These are phyloP conservation scores for Pleurotus citrinopileatus DNA, from an alignment of 768 basidiomycete species.

Conservation along the genomic window DNA sequence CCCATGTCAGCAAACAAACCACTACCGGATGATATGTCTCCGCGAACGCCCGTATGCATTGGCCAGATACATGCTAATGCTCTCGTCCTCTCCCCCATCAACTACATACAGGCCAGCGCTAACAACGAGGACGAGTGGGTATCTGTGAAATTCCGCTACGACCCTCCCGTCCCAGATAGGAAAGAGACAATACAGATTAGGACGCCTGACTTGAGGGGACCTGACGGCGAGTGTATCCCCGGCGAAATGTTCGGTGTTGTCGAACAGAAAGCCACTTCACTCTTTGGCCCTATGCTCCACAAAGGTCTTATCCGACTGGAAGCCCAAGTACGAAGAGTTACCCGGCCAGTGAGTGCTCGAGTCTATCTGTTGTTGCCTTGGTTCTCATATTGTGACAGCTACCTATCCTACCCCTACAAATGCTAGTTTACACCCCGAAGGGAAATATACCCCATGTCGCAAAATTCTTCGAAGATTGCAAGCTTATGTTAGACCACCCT, in stretches of 20 bases:
- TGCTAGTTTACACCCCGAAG: conserved; percentile 92
- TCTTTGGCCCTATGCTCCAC: conserved; percentile 80
- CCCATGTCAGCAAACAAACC: conserved; percentile 23
- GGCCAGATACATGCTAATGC: conserved; percentile 82
- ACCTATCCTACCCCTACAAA: conserved; percentile 77
- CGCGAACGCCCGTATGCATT: conserved; percentile 85
- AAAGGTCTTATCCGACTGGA: conserved; percentile 82
- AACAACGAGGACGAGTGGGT: conserved; percentile 59
- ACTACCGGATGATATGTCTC: conserved; percentile 60
- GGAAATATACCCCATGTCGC: conserved; percentile 87
- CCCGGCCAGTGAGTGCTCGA: conserved; percentile 62
- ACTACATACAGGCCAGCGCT: conserved; percentile 54
- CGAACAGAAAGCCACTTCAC: conserved; percentile 80
- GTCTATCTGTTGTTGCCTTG: conserved; percentile 10
- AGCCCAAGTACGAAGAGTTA: conserved; percentile 67
- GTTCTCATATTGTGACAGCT: conserved; percentile 44
- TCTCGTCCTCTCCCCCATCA: conserved; percentile 78
- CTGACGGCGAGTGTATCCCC: conserved; percentile 49
- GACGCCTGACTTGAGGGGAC: conserved; percentile 50
- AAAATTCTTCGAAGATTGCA: conserved; percentile 64
- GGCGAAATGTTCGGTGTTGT: conserved; percentile 81
- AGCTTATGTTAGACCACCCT: conserved; percentile 80
- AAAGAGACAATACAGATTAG: conserved; percentile 80
- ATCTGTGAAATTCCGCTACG: conserved; percentile 67
- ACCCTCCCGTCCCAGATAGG: conserved; percentile 49